Base-by-base conservation (phyloP, 352 stramenopile species). In the Globisporangium nagaii region DNA sequence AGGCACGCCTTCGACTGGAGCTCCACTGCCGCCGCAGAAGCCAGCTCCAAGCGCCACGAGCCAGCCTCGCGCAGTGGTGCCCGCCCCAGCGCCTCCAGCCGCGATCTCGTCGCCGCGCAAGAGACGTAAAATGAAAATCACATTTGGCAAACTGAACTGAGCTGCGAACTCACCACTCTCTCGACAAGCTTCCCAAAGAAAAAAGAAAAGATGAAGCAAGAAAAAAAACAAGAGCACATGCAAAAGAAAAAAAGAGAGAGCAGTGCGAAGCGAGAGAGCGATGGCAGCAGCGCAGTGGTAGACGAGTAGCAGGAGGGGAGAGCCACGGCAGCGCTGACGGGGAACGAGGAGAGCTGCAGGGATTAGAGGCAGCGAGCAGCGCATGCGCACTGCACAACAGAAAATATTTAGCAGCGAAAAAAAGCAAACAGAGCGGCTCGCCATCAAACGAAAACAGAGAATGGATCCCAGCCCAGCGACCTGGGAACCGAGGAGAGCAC, bases 111-210 rank as follows among this genome's bases (percentile, higher is more conserved):
- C 83, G 44, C 83, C 83, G 44, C 83, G 83, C 70, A 93, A 93
- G 66, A 78, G 83, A 78, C 83, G 83, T 85, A 93, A 93, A 86
- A 93, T 93, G 83, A 93, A 93, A 88, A 93, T 93, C 72, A 88
- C 79, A 71, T 93, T 93, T 86, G 73, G 64, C 61, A 90, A 93
- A 88, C 71, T 91, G 62, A 86, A 83, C 73, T 93, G 74, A 92
- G 63, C 64, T 54, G 27, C 17, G 27, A 19, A 24, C 24, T 54
- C 34, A 24, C 5, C 24, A n/a, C 41, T 30, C 42, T 68, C 44
- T 45, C 25, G 44, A 47, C 25, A 62, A 63, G 46, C 56, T 51
- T 45, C 27, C n/a, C 31, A 15, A 49, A 58, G 9, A 48, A 45
- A 43, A 50, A 12, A 56, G 44, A 62, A 41, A 49, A 51, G 10